phyloP scores from a whole-genome alignment of 768 basidiomycete species.

The Holtermannia corniformis region DNA sequence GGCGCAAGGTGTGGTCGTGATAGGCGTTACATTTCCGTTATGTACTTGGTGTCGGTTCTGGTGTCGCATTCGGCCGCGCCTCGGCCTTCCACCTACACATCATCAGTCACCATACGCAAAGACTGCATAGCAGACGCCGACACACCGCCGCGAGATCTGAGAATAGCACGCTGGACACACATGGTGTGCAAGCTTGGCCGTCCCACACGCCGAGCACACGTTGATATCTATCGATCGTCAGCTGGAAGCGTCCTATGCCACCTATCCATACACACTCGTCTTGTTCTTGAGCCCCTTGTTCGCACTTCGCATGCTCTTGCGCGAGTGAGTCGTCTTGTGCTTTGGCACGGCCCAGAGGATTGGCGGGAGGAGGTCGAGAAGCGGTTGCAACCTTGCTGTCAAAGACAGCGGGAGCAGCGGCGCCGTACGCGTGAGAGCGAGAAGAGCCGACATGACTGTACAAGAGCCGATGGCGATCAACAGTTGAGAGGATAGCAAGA shows the following conservation, averaged over 20 bases:
- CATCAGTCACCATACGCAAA: background rate
- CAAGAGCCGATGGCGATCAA: too few species aligned
- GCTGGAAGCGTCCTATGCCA: constrained; percentile 10
- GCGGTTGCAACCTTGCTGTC: too few species aligned
- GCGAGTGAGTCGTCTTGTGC: constrained; percentile 82
- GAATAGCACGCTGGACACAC: constrained; percentile 74
- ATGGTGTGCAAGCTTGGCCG: constrained; percentile 78
- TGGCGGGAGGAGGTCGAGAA: constrained; percentile 71
- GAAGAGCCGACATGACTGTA: too few species aligned
- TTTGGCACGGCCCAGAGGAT: constrained; percentile 89
- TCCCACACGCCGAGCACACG: constrained; percentile 80
- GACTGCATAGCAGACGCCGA: background rate
- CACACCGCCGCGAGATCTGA: constrained; percentile 54
- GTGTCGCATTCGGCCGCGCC: background rate
- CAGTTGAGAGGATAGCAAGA: too few species aligned
- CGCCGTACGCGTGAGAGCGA: too few species aligned
- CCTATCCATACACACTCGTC: constrained; percentile 53
- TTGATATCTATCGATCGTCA: constrained; percentile 58
- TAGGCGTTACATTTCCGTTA: background rate
- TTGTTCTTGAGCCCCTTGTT: constrained; percentile 95
- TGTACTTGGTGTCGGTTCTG: background rate
- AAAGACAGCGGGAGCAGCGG: too few species aligned
- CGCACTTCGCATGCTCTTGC: constrained; percentile 87
- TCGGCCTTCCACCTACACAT: background rate
- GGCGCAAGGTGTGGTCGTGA: too few species aligned